Percentiles rank a stretch among this genome's conserved stretches.
phyloP scores from a whole-genome alignment of 202 grass and related monocot genomes.

The Digitaria exilis region DNA sequence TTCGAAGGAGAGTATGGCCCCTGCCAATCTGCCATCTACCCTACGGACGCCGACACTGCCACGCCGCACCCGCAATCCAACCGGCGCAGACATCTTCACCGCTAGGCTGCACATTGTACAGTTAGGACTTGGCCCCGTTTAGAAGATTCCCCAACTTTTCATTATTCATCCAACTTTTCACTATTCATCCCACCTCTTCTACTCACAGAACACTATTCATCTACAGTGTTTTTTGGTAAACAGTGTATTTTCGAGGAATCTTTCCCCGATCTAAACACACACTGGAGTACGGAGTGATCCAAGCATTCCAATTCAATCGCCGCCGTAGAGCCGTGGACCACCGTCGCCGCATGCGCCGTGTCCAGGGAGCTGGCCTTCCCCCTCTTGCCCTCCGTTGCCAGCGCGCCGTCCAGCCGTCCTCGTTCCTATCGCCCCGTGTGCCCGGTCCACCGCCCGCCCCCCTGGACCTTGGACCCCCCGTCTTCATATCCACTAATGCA shows the following conservation, averaged over 20 bases:
- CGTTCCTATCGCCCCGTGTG: slow-evolving; percentile 48
- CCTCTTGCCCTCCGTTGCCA: background rate
- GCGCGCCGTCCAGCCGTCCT: slow-evolving; percentile 23
- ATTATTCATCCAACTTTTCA: no score
- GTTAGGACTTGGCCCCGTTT: no score
- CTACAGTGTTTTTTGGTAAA: no score
- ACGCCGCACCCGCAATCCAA: background rate
- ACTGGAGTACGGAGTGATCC: background rate
- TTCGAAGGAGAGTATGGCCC: no score
- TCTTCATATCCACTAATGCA: background rate
- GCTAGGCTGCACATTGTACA: background rate
- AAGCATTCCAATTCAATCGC: background rate
- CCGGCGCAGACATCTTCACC: background rate
- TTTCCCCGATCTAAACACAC: no score
- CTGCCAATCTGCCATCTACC: background rate
- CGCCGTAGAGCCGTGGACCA: background rate
- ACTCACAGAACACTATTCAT: no score
- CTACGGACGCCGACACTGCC: background rate
- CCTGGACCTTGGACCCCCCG: no score
- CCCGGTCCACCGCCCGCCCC: slow-evolving; percentile 3
- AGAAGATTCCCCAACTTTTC: no score
- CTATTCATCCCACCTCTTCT: no score
- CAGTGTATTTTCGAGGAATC: no score
- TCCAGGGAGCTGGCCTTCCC: background rate
- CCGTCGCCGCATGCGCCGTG: background rate